Percentiles rank a stretch among this genome's conserved stretches.
Evolutionary conservation across 768 basidiomycete species (phyloP).

Genomic region (Termitomyces sp.): DNA sequence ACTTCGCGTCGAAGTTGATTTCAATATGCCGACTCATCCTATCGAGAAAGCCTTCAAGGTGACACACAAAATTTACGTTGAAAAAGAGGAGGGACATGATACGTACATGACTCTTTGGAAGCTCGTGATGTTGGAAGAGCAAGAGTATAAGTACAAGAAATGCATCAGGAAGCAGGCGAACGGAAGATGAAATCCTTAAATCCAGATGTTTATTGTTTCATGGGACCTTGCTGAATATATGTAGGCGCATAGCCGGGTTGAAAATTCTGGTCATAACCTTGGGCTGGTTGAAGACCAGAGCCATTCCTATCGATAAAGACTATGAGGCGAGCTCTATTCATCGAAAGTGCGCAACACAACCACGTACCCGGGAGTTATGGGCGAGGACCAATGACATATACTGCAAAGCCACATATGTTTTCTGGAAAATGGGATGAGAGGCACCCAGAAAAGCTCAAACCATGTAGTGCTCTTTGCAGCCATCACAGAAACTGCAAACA

Average conservation of each 20-base stretch:
- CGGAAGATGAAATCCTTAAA: not conserved
- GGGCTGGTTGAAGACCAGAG: conserved; percentile 14
- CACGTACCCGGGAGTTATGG: conserved; percentile 46
- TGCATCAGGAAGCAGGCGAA: not conserved
- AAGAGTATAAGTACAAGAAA: not conserved
- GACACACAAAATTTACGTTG: not conserved
- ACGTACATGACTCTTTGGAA: not conserved
- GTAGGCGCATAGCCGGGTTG: conserved; percentile 37
- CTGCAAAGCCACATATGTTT: conserved; percentile 66
- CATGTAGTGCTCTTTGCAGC: conserved; percentile 61
- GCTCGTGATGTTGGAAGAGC: not conserved
- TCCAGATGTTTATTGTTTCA: conserved; percentile 11
- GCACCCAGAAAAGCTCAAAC: conserved; percentile 77
- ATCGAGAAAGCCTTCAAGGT: not conserved
- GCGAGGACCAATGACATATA: conserved; percentile 63
- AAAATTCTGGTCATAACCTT: conserved; percentile 25
- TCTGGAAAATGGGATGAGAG: conserved; percentile 58
- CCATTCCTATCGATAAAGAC: conserved; percentile 17
- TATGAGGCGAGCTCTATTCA: not conserved
- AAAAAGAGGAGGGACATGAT: not conserved
- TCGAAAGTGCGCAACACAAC: not conserved
- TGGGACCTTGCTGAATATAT: conserved; percentile 24
- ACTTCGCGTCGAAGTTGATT: not conserved
- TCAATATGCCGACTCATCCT: not conserved
- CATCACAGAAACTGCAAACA: conserved; percentile 46